Percentiles rank a stretch among this genome's conserved stretches.
Evolutionary conservation across 495 filamentous ascomycete genomes (phyloP).

Genomic region (Ramalina peruviana): DNA sequence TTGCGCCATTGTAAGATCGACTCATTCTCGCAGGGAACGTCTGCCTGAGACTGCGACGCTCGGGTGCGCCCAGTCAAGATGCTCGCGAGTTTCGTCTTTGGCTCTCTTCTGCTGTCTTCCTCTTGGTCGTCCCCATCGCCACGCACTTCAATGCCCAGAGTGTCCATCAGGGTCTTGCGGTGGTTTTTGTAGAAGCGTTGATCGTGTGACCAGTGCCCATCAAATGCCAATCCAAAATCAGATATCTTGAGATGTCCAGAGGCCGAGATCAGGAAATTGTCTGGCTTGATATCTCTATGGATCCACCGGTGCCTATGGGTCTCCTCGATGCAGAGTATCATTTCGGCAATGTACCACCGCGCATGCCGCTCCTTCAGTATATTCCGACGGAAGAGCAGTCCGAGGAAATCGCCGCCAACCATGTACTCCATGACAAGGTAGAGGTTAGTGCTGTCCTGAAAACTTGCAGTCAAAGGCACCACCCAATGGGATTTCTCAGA

Average conservation of each 20-base stretch:
- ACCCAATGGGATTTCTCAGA: conserved; percentile 77
- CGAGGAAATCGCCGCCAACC: conserved; percentile 88
- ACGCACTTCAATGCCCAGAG: conserved; percentile 56
- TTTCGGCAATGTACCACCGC: conserved; percentile 82
- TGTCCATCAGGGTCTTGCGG: conserved; percentile 59
- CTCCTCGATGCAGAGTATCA: conserved; percentile 90
- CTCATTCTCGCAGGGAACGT: conserved; percentile 27
- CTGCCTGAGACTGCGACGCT: conserved; percentile 25
- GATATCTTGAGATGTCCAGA: conserved; percentile 88
- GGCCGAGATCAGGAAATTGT: conserved; percentile 84
- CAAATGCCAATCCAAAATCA: conserved; percentile 88
- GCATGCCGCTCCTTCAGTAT: conserved; percentile 63
- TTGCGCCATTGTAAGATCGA: conserved; percentile 66
- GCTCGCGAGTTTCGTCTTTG: conserved; percentile 32
- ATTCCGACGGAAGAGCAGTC: conserved; percentile 68
- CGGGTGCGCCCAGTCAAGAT: conserved; percentile 31
- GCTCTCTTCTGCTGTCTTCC: conserved; percentile 35
- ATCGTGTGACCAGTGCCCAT: conserved; percentile 89
- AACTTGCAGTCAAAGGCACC: conserved; percentile 74
- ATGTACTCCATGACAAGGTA: conserved; percentile 97
- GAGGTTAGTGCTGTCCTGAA: conserved; percentile 70
- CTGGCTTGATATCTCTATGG: conserved; percentile 89
- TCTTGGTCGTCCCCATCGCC: conserved; percentile 63
- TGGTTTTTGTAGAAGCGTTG: conserved; percentile 72
- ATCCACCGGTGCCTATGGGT: conserved; percentile 78